These are phyloP conservation scores for Teunomyces cretensis DNA, from an alignment of 805 yeast species.

Conservation along the genomic window DNA sequence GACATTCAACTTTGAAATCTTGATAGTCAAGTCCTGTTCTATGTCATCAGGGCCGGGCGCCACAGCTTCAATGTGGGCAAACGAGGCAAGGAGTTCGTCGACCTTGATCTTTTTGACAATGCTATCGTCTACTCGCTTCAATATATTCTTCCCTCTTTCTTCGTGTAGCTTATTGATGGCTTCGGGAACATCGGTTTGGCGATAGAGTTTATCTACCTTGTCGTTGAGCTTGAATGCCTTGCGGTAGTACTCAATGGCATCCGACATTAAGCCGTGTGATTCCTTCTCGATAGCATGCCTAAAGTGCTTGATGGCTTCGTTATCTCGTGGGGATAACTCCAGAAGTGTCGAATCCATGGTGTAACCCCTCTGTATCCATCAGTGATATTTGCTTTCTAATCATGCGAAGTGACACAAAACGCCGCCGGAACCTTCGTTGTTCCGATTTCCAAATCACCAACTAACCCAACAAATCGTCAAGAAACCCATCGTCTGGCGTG, in stretches of 20 bases:
- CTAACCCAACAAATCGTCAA: slow-evolving; percentile 2
- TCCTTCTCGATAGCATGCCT: slow-evolving; percentile 74
- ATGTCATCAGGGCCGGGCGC: slow-evolving; percentile 25
- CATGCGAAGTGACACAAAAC: slow-evolving; percentile 20
- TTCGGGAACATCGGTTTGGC: slow-evolving; percentile 52
- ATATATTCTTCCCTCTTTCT: slow-evolving; percentile 29
- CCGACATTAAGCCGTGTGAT: slow-evolving; percentile 71
- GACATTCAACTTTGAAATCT: slow-evolving; percentile 22
- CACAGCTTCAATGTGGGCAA: slow-evolving; percentile 26
- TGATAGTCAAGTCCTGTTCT: slow-evolving; percentile 21
- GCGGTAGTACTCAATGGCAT: slow-evolving; percentile 73
- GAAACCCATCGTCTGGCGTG: slow-evolving; percentile 1
- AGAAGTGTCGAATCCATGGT: slow-evolving; percentile 12
- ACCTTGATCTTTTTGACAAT: slow-evolving; percentile 43
- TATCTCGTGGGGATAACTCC: slow-evolving; percentile 4
- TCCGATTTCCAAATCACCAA: no score
- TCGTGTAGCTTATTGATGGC: slow-evolving; percentile 27
- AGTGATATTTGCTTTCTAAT: slow-evolving; percentile 4
- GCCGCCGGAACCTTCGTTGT: background rate
- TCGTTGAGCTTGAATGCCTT: slow-evolving; percentile 61
- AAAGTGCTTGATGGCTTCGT: slow-evolving; percentile 60
- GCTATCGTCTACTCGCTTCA: slow-evolving; percentile 33
- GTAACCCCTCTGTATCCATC: slow-evolving; percentile 6
- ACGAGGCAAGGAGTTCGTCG: slow-evolving; percentile 36
- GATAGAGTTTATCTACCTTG: slow-evolving; percentile 66